phyloP scores from a whole-genome alignment of 139 green algal genomes.

The Ettlia oleoabundans region DNA sequence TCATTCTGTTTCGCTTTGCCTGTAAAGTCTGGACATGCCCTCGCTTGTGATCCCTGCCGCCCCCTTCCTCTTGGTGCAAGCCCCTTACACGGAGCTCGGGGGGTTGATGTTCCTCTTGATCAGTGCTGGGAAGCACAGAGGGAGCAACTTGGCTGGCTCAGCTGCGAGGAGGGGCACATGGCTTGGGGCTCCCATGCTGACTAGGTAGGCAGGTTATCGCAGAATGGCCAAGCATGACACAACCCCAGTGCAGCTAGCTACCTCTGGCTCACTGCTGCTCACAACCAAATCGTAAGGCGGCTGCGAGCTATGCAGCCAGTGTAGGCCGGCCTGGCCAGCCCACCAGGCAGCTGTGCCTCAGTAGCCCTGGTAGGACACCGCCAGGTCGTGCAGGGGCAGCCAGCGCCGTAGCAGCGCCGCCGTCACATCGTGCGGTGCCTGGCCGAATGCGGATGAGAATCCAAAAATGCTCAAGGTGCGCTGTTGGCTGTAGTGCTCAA shows the following conservation, averaged over 20 bases:
- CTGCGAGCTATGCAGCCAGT: too few relatives aligned
- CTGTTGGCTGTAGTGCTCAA: conserved; percentile 62
- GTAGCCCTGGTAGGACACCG: conserved; percentile 79
- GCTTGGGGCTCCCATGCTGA: not conserved
- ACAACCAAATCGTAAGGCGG: too few relatives aligned
- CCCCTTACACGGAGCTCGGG: too few relatives aligned
- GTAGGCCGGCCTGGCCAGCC: too few relatives aligned
- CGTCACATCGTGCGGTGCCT: conserved; percentile 75
- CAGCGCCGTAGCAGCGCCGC: conserved; percentile 64
- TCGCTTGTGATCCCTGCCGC: not conserved
- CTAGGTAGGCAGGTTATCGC: too few relatives aligned
- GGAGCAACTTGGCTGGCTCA: too few relatives aligned
- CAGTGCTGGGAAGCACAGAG: not conserved
- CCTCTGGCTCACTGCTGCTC: too few relatives aligned
- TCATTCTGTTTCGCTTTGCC: not conserved
- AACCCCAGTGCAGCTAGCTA: too few relatives aligned
- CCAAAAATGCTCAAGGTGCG: conserved; percentile 68
- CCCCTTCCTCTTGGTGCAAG: too few relatives aligned
- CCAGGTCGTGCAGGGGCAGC: conserved; percentile 72
- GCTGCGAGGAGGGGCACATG: too few relatives aligned
- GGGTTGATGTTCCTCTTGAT: not conserved
- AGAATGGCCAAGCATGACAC: too few relatives aligned
- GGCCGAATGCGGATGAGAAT: conserved; percentile 77
- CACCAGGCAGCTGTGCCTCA: too few relatives aligned
- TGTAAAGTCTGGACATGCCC: not conserved